These are phyloP conservation scores for Colletotrichum sp. DNA, from an alignment of 2,329 filamentous ascomycete genomes.

Conservation along the genomic window DNA sequence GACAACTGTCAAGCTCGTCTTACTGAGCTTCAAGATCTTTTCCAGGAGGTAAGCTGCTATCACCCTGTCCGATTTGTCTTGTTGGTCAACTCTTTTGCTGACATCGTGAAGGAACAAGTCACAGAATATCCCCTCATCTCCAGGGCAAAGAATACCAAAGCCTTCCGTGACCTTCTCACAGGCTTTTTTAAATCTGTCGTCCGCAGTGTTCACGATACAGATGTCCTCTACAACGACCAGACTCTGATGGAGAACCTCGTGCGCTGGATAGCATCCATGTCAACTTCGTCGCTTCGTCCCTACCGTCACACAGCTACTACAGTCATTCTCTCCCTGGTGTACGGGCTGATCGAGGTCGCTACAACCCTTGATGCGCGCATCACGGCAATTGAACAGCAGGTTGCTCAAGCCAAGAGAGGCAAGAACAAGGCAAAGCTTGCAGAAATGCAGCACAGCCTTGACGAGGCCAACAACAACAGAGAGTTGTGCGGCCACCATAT, in stretches of 20 bases:
- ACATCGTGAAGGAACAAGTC: slow-evolving; percentile 66
- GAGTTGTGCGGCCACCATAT: slow-evolving; percentile 75
- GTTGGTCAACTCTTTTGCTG: slow-evolving; percentile 24
- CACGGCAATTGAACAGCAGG: slow-evolving; percentile 78
- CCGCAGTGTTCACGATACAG: slow-evolving; percentile 80
- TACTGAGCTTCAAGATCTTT: slow-evolving; percentile 85
- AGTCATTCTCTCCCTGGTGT: slow-evolving; percentile 80
- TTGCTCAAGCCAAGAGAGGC: slow-evolving; percentile 74
- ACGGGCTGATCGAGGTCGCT: slow-evolving; percentile 76
- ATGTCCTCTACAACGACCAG: slow-evolving; percentile 77
- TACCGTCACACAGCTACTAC: slow-evolving; percentile 95
- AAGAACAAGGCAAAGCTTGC: slow-evolving; percentile 81
- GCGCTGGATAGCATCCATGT: slow-evolving; percentile 90
- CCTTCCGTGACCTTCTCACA: slow-evolving; percentile 79
- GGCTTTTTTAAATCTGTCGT: slow-evolving; percentile 82
- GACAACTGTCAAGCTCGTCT: slow-evolving; percentile 84
- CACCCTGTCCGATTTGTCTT: not conserved
- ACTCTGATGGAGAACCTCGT: slow-evolving; percentile 87
- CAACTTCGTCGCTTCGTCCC: slow-evolving; percentile 83
- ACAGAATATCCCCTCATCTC: slow-evolving; percentile 93
- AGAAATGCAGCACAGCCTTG: slow-evolving; percentile 74
- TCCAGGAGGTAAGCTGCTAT: slow-evolving; percentile 69
- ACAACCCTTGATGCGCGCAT: slow-evolving; percentile 73
- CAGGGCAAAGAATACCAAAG: slow-evolving; percentile 75
- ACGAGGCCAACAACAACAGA: slow-evolving; percentile 72